Conservation (phyloP, 2,329 filamentous ascomycete genomes). For the Fusarium camptoceras region DNA sequence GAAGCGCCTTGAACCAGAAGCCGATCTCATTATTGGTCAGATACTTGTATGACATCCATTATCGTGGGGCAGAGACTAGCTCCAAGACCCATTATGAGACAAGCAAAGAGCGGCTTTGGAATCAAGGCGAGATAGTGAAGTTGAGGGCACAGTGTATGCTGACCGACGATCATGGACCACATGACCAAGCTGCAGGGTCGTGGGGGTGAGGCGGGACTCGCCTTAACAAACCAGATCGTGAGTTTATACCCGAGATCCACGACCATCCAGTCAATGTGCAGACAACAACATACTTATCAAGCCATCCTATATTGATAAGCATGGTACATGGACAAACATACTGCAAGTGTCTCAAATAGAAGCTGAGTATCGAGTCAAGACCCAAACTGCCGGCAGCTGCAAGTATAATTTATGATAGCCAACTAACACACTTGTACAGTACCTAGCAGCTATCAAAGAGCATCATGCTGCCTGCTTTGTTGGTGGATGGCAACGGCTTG, state of each 20-base stretch:
- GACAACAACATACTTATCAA: not conserved
- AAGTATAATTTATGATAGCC: not conserved
- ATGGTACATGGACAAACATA: not conserved
- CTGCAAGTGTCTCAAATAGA: constrained; percentile 4
- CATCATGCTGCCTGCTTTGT: constrained; percentile 5
- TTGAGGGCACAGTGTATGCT: constrained; percentile 36
- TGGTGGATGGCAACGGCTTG: constrained; percentile 35
- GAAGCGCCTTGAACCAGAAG: constrained; percentile 12
- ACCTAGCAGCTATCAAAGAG: constrained; percentile 8
- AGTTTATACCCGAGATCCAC: constrained; percentile 10
- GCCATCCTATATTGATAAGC: not conserved
- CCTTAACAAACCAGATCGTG: constrained; percentile 35
- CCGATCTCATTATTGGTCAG: constrained; percentile 21
- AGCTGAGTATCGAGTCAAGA: constrained; percentile 17
- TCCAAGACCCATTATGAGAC: constrained; percentile 15
- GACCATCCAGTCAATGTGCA: constrained; percentile 26
- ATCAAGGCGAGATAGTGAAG: constrained; percentile 19
- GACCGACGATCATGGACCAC: constrained; percentile 24
- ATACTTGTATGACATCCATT: constrained; percentile 21
- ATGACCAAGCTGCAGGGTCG: constrained; percentile 30
- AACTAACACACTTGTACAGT: not conserved
- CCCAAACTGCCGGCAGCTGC: constrained; percentile 19
- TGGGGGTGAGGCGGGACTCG: constrained; percentile 30
- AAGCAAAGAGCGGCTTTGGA: constrained; percentile 12
- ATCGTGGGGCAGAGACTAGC: constrained; percentile 35